Evolutionary conservation across 768 basidiomycete genomes (phyloP), one percentile per base, ranked within the genome.

Genomic region (Hygrophoropsis aurantiaca): DNA sequence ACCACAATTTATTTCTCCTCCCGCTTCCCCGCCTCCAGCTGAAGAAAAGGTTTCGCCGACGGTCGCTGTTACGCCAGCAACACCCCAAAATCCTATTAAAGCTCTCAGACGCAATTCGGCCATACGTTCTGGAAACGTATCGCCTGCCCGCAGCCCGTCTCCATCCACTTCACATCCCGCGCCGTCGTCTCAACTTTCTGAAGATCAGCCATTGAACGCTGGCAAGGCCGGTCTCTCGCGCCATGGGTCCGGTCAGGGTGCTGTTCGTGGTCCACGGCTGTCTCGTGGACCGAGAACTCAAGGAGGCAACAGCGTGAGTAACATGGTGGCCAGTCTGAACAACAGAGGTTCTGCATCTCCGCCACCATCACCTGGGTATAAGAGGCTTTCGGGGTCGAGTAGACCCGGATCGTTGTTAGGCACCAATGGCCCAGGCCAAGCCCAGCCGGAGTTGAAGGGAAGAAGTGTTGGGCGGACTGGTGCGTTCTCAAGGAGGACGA

Each of bases 401-500:
- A 46, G 53, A 16, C 53, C 53, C 4, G 42, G 46, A 1, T 50
- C 61, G 4, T 52, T 56, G 30, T 41, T 61, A 13, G 36, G 51
- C 5, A 15, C 38, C 4, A 47, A 23, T 5, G 53, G 47, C 11
- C 52, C 53, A 1, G 35, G 42, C 1, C 60, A 54, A 19, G 27
- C 7, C 6, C 27, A 30, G 27, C 36, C 38, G 37, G 35, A 55
- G 44, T 20, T 36, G 40, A 7, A 39, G 7, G 64, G 53, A 38
- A 80, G 73, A 52, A 71, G 77, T 30, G 58, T 78, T 5, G 77
- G 79, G n/a, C 68, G 78, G 27, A 39, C 40, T 52, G 71, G 75
- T 30, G 73, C 76, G 24, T 74, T 84, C 45, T 83, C 86, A 44
- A 78, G 87, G 59, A 77, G 87, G 63, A 89, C 87, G 40, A 85